A percentile compares a stretch with the other conserved stretches of the same genome.
Conservation (phyloP, 2,329 filamentous ascomycete genomes). For the Stromatinia cepivora region DNA sequence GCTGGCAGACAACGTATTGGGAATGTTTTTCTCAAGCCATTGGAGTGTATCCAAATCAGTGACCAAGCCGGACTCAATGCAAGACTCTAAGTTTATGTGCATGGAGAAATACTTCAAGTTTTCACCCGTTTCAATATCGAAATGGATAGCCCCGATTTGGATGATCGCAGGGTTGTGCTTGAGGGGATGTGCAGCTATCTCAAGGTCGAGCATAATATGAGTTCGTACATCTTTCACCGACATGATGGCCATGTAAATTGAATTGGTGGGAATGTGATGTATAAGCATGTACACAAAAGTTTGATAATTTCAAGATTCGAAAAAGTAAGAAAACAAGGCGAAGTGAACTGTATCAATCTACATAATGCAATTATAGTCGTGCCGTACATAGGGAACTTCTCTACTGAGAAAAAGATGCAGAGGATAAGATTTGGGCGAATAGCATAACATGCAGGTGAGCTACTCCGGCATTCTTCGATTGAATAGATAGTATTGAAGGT, state of each 20-base stretch:
- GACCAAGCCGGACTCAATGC: slow-evolving; percentile 1
- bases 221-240: slow-evolving; percentile 8
- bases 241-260: not conserved
- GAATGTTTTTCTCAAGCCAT: slow-evolving; percentile 8
- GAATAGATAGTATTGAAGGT: not conserved
- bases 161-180: slow-evolving; percentile 16
- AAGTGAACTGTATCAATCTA: not conserved
- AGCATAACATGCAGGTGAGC: not conserved
- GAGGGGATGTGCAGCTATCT: slow-evolving; percentile 7
- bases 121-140: slow-evolving; percentile 3
- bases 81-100: not conserved
- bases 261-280: not conserved
- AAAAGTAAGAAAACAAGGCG: not conserved
- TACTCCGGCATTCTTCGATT: not conserved
- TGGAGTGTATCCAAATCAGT: not conserved
- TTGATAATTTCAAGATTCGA: not conserved
- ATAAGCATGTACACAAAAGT: not conserved
- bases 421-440: too few species aligned
- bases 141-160: slow-evolving; percentile 15
- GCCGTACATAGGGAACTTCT: not conserved
- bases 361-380: not conserved
- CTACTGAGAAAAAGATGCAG: not conserved
- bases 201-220: slow-evolving; percentile 17
- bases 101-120: not conserved
- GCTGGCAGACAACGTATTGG: slow-evolving; percentile 4